These are phyloP conservation scores for Mangifera indica DNA, from an alignment of 345 rosid species.

Conservation along the genomic window DNA sequence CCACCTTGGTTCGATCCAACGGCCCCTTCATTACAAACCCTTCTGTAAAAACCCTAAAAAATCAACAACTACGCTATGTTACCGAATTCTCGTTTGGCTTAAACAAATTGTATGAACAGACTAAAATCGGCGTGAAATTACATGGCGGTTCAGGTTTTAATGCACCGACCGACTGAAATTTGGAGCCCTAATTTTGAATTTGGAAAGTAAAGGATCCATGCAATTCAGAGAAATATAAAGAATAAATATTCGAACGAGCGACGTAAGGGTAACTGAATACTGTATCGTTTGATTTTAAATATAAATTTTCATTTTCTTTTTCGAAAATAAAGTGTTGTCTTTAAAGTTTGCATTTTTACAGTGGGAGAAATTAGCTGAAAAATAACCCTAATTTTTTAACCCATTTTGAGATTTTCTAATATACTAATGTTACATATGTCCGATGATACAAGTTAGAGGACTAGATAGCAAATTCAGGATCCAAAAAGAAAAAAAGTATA, in stretches of 20 bases:
- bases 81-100: background rate
- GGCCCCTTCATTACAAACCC: slow-evolving; percentile 47
- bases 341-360: too few species aligned
- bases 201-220: slow-evolving; percentile 12
- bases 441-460: too few species aligned
- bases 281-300: background rate
- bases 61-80: slow-evolving; percentile 17
- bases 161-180: slow-evolving; percentile 17
- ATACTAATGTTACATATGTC: too few species aligned
- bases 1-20: slow-evolving; percentile 70
- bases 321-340: background rate
- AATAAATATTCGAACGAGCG: background rate
- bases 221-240: background rate
- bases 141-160: slow-evolving; percentile 27
- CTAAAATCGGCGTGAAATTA: slow-evolving; percentile 26
- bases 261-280: background rate
- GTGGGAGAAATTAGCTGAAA: too few species aligned
- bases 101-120: background rate
- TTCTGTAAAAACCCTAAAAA: slow-evolving; percentile 40
- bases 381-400: too few species aligned
- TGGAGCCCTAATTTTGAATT: slow-evolving; percentile 17
- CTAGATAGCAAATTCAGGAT: too few species aligned
- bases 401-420: too few species aligned
- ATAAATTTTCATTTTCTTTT: background rate
- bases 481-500: too few species aligned